These are phyloP conservation scores for Trichoderma sp. DNA, from an alignment of 2,329 filamentous ascomycete genomes.

Conservation along the genomic window DNA sequence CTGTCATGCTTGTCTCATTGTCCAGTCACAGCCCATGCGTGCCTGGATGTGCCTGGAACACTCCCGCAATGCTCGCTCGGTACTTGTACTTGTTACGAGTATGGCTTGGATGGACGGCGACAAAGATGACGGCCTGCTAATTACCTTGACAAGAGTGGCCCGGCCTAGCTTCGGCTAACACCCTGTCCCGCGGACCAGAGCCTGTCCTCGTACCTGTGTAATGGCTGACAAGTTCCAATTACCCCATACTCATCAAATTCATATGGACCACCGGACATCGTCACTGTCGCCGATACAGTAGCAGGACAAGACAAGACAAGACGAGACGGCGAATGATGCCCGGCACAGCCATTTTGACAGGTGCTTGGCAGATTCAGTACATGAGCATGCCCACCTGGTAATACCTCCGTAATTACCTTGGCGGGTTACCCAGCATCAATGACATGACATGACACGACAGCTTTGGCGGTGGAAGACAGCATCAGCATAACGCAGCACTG, in stretches of 20 bases:
- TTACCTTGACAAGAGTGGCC: neutral
- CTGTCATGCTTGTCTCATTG: neutral
- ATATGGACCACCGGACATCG: neutral
- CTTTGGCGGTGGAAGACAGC: neutral
- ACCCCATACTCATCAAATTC: neutral
- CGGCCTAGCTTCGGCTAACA: constrained; percentile 6
- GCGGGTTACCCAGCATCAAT: neutral
- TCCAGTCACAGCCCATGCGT: constrained; percentile 14
- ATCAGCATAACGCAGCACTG: neutral
- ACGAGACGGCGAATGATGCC: neutral
- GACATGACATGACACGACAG: constrained; percentile 1
- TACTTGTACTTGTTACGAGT: neutral
- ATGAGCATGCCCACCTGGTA: neutral
- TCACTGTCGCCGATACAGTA: neutral
- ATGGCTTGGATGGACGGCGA: neutral
- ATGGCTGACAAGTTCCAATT: neutral
- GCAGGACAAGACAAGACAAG: too few species aligned
- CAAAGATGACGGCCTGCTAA: constrained; percentile 3
- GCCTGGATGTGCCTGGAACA: constrained; percentile 16
- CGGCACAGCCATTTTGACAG: neutral
- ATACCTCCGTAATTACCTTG: neutral
- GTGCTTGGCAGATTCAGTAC: neutral
- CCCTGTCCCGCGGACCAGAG: neutral
- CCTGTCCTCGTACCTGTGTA: neutral
- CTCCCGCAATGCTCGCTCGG: neutral